Evolutionary conservation across 306 rosid genomes (phyloP), one percentile per base, ranked within the genome.

Genomic region (Cercis canadensis): DNA sequence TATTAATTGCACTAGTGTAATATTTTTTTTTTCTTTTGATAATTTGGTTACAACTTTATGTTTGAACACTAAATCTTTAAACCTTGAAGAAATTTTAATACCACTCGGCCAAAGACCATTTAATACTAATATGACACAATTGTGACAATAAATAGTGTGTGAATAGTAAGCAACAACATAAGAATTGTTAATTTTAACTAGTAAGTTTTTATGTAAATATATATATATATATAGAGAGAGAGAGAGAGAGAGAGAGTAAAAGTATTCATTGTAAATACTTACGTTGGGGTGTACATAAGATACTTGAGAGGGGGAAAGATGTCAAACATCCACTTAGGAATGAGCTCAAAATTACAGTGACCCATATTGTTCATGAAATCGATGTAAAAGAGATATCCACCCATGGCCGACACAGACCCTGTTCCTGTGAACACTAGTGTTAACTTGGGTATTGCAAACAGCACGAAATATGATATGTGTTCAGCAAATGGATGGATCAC

Each of bases 341-440:
- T 8, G 54, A 84, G 4, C 77, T 84, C 86, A 34, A 84, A 74
- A 63, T 84, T 84, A 74, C 88, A 84, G 57, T 84, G 88, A 19
- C 88, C 88, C 76, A 84, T 16, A 40, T 84, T 77, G 81, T 84
- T 84, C 88, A 84, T 84, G 31, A 78, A 71, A 63, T 84, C 88
- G 17, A 84, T 70, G 57, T 41, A 84, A 2, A 33, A 2, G 2
- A 81, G 1, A 37, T 84, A 81, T 29, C 61, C 67, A 8, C 49
- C 11, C 37, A 62, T 7, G 1, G 79, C 51, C 0, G 21, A 67
- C 0, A 80, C 16, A 0, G 88, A 84, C 4, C 68, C 82, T 13
- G 58, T 77, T 65, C 51, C 5, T 0, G 76, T 53, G 46, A 41
- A 0, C 17, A 47, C 7, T 11, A 76, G 66, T 11, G 78, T 65